phyloP scores from a whole-genome alignment of 305 asterid species.

The Solanum hybrid region DNA sequence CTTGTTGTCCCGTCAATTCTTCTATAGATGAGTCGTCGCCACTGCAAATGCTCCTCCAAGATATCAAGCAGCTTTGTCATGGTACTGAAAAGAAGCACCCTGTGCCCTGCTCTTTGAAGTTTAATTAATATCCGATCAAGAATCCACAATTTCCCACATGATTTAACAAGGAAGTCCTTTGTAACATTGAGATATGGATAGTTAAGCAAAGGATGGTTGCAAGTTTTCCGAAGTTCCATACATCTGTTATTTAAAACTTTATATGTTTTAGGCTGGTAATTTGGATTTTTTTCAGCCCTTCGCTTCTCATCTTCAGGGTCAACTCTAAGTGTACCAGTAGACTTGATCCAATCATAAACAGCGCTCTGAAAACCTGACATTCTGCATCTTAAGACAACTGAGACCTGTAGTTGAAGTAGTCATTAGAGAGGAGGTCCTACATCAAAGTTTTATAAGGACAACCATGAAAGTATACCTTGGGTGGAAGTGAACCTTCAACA shows the following conservation, averaged over 20 bases:
- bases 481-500: constrained; percentile 99
- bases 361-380: constrained; percentile 98
- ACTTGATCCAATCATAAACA: constrained; percentile 95
- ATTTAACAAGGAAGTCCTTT: constrained; percentile 90
- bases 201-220: constrained; percentile 95
- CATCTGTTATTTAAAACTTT: constrained; percentile 82
- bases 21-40: constrained; percentile 94
- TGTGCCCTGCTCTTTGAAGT: constrained; percentile 92
- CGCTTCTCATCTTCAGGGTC: constrained; percentile 96
- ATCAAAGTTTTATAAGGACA: constrained; percentile 3
- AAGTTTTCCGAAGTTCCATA: constrained; percentile 96
- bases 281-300: constrained; percentile 61
- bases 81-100: constrained; percentile 93
- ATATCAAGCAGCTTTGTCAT: constrained; percentile 98
- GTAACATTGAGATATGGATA: constrained; percentile 91
- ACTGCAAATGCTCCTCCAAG: constrained; percentile 94
- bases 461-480: constrained; percentile 54
- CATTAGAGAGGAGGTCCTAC: constrained; percentile 19
- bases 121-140: constrained; percentile 84
- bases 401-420: constrained; percentile 58
- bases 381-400: constrained; percentile 83
- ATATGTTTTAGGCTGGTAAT: constrained; percentile 78
- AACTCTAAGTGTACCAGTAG: constrained; percentile 91
- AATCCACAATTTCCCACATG: constrained; percentile 96
- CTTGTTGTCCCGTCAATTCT: constrained; percentile 97